Conservation (phyloP, 495 filamentous ascomycete genomes). For the Aspergillus egyptiacus region DNA sequence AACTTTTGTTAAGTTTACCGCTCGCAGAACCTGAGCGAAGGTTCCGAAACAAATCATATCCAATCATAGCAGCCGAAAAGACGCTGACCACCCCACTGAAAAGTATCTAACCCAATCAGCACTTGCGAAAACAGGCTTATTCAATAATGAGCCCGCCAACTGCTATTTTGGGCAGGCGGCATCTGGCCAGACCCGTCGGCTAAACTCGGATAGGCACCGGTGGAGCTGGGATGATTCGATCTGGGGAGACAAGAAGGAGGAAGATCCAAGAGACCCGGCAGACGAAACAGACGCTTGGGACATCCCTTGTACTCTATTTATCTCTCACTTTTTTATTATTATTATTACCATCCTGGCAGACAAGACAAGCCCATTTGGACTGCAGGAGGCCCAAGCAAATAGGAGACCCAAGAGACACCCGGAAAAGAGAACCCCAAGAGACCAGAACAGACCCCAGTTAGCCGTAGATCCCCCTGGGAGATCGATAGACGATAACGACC, state of each 20-base stretch:
- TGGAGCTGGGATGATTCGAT: slow-evolving; percentile 32
- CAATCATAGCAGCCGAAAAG: slow-evolving; percentile 23
- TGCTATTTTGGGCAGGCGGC: slow-evolving; percentile 25
- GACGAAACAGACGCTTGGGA: neutral
- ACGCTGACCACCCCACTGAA: slow-evolving; percentile 22
- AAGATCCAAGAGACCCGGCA: neutral
- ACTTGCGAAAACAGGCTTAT: slow-evolving; percentile 26
- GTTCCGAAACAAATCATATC: slow-evolving; percentile 4
- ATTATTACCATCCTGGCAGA: slow-evolving; percentile 5
- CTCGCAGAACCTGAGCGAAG: slow-evolving; percentile 5
- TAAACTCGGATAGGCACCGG: slow-evolving; percentile 28
- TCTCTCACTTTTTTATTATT: neutral
- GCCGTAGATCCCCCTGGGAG: slow-evolving; percentile 22
- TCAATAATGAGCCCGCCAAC: slow-evolving; percentile 16
- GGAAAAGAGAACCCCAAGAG: neutral
- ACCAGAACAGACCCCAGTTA: slow-evolving; percentile 10
- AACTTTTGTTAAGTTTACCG: neutral
- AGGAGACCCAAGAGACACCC: neutral
- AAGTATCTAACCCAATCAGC: slow-evolving; percentile 21
- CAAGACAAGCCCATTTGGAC: slow-evolving; percentile 3
- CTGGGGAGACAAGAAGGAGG: slow-evolving; percentile 24
- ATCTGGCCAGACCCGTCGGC: slow-evolving; percentile 19
- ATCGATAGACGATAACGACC: slow-evolving; percentile 24
- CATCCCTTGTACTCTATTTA: neutral
- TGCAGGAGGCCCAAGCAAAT: slow-evolving; percentile 13